phyloP scores from a whole-genome alignment of 768 basidiomycete species.

The Daedaleopsis sinensis region DNA sequence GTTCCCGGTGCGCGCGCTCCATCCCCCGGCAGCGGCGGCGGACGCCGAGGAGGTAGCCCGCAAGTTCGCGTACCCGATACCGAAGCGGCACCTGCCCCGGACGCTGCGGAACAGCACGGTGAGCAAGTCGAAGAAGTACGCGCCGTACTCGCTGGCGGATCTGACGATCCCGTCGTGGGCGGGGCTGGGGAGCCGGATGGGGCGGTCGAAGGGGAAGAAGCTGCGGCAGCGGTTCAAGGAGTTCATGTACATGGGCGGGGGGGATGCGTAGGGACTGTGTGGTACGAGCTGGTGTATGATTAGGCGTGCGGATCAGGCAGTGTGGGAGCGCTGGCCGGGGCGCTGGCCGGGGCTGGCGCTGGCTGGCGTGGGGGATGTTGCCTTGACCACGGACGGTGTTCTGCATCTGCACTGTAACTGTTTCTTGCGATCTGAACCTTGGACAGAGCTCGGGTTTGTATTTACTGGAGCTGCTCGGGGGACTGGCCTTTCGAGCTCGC shows the following conservation, averaged over 20 bases:
- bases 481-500: constrained; percentile 12
- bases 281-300: not conserved
- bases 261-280: constrained; percentile 15
- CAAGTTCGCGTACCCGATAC: constrained; percentile 53
- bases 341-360: not conserved
- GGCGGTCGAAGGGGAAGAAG: constrained; percentile 50
- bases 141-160: constrained; percentile 75
- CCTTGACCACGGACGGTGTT: constrained; percentile 55
- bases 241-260: constrained; percentile 71
- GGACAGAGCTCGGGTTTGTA: constrained; percentile 17
- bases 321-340: constrained; percentile 10
- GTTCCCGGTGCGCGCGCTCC: constrained; percentile 47
- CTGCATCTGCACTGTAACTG: constrained; percentile 20
- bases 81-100: constrained; percentile 55
- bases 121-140: constrained; percentile 53
- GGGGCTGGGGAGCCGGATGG: constrained; percentile 63
- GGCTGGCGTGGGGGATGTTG: constrained; percentile 35
- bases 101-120: constrained; percentile 44
- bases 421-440: constrained; percentile 27
- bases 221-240: constrained; percentile 65
- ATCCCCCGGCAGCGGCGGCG: constrained; percentile 34
- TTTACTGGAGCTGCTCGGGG: constrained; percentile 13
- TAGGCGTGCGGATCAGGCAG: constrained; percentile 11
- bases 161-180: constrained; percentile 81
- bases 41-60: constrained; percentile 20